These are phyloP conservation scores for Colletotrichum cereale DNA, from an alignment of 2,329 filamentous ascomycete genomes.

Conservation along the genomic window DNA sequence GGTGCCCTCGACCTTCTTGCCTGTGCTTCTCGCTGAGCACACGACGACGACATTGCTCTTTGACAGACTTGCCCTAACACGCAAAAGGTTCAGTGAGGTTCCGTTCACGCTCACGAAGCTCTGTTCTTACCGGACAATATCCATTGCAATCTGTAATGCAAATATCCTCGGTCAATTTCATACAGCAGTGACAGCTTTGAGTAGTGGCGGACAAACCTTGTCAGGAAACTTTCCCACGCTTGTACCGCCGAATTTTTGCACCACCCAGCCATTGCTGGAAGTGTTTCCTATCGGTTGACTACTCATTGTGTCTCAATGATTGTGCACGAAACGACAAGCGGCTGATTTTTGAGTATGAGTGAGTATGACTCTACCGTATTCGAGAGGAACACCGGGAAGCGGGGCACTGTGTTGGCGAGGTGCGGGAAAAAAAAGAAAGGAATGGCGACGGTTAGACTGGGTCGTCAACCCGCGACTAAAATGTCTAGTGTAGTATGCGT, in stretches of 20 bases:
- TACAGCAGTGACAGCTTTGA: constrained; percentile 32
- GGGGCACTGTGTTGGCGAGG: constrained; percentile 26
- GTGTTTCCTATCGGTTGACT: constrained; percentile 47
- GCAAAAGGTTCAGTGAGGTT: constrained; percentile 40
- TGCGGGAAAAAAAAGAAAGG: constrained; percentile 28
- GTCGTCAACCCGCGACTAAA: constrained; percentile 24
- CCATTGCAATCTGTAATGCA: constrained; percentile 67
- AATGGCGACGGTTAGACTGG: constrained; percentile 30
- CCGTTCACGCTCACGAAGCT: neutral
- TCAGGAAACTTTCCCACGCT: constrained; percentile 94
- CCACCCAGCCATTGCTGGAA: constrained; percentile 75
- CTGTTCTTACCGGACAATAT: constrained; percentile 72
- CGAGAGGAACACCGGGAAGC: constrained; percentile 5
- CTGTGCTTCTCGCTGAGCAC: constrained; percentile 94
- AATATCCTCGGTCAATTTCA: constrained; percentile 45
- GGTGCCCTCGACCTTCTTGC: constrained; percentile 93
- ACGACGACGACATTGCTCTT: constrained; percentile 88
- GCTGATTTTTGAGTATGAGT: constrained; percentile 6
- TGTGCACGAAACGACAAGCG: constrained; percentile 5
- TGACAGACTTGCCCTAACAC: constrained; percentile 67
- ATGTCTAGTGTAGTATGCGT: neutral
- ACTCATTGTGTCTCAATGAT: constrained; percentile 35
- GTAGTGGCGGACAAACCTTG: constrained; percentile 60
- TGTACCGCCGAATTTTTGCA: constrained; percentile 96
- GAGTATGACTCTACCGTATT: constrained; percentile 32